Percentiles rank a stretch among this genome's conserved stretches.
Evolutionary conservation across 768 basidiomycete species (phyloP).

Genomic region (Daedaleopsis sinensis): DNA sequence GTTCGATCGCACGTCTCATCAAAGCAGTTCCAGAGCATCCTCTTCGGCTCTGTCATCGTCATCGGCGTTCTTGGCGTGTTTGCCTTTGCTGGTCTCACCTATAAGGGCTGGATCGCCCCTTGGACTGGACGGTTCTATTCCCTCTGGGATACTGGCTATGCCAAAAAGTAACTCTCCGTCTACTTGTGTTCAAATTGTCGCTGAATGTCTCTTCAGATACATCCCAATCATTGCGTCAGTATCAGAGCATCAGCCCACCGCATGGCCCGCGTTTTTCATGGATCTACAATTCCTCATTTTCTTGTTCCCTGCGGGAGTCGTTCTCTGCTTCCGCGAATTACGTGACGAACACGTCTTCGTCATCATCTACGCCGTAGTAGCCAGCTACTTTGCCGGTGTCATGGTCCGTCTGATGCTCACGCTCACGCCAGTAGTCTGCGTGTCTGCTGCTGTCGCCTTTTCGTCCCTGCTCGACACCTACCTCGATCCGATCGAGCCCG

Average conservation of each 20-base stretch:
- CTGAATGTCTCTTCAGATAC: slow-evolving; percentile 51
- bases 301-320: slow-evolving; percentile 95
- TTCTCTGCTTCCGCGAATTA: slow-evolving; percentile 91
- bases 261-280: slow-evolving; percentile 99
- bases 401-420: slow-evolving; percentile 99
- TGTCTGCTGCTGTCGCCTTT: slow-evolving; percentile 87
- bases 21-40: slow-evolving; percentile 87
- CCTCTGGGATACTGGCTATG: slow-evolving; percentile 98
- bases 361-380: slow-evolving; percentile 95
- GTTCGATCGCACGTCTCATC: slow-evolving; percentile 88
- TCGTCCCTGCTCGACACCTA: slow-evolving; percentile 89
- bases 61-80: slow-evolving; percentile 72
- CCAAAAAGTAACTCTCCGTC: slow-evolving; percentile 72
- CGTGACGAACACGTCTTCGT: slow-evolving; percentile 98
- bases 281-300: slow-evolving; percentile 98
- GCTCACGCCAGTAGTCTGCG: slow-evolving; percentile 95
- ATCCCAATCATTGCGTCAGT: slow-evolving; percentile 99
- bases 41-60: slow-evolving; percentile 68
- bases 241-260: slow-evolving; percentile 98
- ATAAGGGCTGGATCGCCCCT: slow-evolving; percentile 94
- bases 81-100: slow-evolving; percentile 81
- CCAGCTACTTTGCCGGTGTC: slow-evolving; percentile 98
- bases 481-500: slow-evolving; percentile 82
- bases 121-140: slow-evolving; percentile 99
- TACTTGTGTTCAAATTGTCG: slow-evolving; percentile 21